Percentiles rank a stretch among this genome's conserved stretches.
These are phyloP conservation scores for Cladosporium phlei DNA, from an alignment of 2,329 filamentous ascomycete genomes.

Conservation along the genomic window DNA sequence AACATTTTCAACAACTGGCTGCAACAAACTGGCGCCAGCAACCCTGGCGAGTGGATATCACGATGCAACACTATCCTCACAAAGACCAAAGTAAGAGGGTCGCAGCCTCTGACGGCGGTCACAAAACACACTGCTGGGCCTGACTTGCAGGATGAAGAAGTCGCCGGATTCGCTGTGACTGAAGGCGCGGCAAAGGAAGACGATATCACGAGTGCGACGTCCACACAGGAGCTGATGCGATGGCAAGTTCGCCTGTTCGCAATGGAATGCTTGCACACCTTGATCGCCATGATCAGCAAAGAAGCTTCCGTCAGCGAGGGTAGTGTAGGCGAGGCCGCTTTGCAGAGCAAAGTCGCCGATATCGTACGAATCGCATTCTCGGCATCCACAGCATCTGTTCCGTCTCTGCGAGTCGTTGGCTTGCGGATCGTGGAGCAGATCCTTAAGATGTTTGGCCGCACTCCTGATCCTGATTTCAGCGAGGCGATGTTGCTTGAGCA, in stretches of 20 bases:
- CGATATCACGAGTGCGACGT: constrained; percentile 34
- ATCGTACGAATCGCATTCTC: constrained; percentile 97
- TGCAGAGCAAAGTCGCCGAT: constrained; percentile 82
- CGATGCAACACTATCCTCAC: constrained; percentile 84
- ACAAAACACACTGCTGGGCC: constrained; percentile 52
- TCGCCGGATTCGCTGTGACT: constrained; percentile 86
- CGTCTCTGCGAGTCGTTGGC: constrained; percentile 84
- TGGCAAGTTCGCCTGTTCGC: constrained; percentile 97
- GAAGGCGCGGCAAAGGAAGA: constrained; percentile 51
- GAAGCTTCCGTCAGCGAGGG: constrained; percentile 74
- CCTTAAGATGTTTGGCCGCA: constrained; percentile 92
- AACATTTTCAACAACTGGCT: constrained; percentile 92
- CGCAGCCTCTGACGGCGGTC: constrained; percentile 44
- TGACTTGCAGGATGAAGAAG: constrained; percentile 94
- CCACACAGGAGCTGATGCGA: constrained; percentile 76
- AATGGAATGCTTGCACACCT: constrained; percentile 79
- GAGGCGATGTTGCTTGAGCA: constrained; percentile 95
- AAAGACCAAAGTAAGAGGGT: constrained; percentile 69
- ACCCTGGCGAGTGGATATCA: constrained; percentile 81
- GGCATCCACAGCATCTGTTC: constrained; percentile 86
- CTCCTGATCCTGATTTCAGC: constrained; percentile 93
- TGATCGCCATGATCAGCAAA: constrained; percentile 73
- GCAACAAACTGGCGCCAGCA: constrained; percentile 75
- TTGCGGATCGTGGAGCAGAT: constrained; percentile 91
- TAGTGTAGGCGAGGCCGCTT: constrained; percentile 67